Base-by-base conservation (phyloP, 2,329 filamentous ascomycete genomes). In the Penicillium sp. region DNA sequence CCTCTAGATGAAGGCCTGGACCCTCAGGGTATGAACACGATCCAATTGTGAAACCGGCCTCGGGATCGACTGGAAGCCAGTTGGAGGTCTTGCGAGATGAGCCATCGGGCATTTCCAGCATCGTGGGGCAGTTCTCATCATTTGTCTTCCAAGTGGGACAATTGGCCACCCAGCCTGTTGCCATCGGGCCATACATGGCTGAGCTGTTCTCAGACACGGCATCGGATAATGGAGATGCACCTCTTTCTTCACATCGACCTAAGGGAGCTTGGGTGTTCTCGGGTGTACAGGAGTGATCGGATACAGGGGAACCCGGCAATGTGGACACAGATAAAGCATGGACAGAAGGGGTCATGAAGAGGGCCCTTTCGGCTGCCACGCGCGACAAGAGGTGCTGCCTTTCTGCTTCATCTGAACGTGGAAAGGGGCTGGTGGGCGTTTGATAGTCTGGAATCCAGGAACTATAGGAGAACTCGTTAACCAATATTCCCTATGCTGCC, bases 71-170 rank as follows among this genome's bases (percentile, higher is more conserved):
- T 3, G 68, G 68, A 2, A 71, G 54, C 69, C 69, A 71, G 48
- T 71, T 71, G 9, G 64, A 54, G 2, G 67, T 69, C 35, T 66
- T 56, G 22, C 69, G 68, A 8, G 64, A 70, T 27, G 59, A 66
- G 0, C 69, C 69, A 48, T 71, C 69, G 3, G 69, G 69, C 69
- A 71, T 71, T 51, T 71, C 68, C 23, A 71, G 59, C 9, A 64
- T 65, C 25, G 62, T 67, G 6, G 66, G 55, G 20, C 15, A 56
- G 0, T 62, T 57, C 1, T 62, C 60, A 6, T 56, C 53, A 2
- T 62, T 50, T n/a, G 42, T 27, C n/a, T 31, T 22, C 15, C 23
- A 23, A 12, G 53, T 27, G 27, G 26, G 31, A 40, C 15, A 51
- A 46, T 22, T 42, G 26, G 45, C 14, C 27, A 31, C 9, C 45